Conservation (phyloP, 2,329 filamentous ascomycete species). For the Exophiala sp. region DNA sequence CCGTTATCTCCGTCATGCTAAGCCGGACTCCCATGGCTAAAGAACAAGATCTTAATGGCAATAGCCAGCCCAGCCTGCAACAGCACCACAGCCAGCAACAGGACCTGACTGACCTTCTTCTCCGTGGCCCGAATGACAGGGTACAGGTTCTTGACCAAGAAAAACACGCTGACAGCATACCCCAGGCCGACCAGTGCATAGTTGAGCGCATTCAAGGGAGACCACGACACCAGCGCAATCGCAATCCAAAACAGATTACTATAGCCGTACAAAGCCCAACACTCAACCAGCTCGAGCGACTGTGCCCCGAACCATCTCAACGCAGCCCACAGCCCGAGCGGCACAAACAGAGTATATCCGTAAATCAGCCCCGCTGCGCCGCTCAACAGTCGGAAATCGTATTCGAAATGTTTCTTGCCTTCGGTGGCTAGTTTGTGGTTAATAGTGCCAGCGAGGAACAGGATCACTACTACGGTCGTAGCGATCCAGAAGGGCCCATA, state of each 20-base stretch:
- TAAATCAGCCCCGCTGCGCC: constrained; percentile 90
- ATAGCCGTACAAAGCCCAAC: constrained; percentile 93
- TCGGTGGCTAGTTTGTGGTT: constrained; percentile 70
- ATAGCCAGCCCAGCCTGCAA: constrained; percentile 86
- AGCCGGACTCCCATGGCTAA: constrained; percentile 66
- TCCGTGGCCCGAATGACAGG: constrained; percentile 91
- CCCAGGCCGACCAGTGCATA: constrained; percentile 88
- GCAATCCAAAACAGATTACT: constrained; percentile 96
- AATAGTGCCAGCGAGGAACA: constrained; percentile 93
- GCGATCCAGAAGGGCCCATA: constrained; percentile 99
- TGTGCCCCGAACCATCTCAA: constrained; percentile 95
- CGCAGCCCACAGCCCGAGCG: constrained; percentile 76
- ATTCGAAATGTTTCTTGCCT: constrained; percentile 28
- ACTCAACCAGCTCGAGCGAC: constrained; percentile 86
- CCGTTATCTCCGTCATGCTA: constrained; percentile 32
- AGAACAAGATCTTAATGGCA: constrained; percentile 95
- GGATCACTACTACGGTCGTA: constrained; percentile 89
- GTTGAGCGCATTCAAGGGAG: constrained; percentile 76
- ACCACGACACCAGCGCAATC: constrained; percentile 87
- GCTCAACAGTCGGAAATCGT: constrained; percentile 68
- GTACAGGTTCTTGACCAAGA: constrained; percentile 79
- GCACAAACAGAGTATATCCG: constrained; percentile 86
- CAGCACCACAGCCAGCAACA: constrained; percentile 75
- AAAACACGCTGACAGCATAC: constrained; percentile 73
- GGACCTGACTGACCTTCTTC: constrained; percentile 78